Evolutionary conservation across 306 rosid species (phyloP).

Genomic region (Cucurbita moschata): DNA sequence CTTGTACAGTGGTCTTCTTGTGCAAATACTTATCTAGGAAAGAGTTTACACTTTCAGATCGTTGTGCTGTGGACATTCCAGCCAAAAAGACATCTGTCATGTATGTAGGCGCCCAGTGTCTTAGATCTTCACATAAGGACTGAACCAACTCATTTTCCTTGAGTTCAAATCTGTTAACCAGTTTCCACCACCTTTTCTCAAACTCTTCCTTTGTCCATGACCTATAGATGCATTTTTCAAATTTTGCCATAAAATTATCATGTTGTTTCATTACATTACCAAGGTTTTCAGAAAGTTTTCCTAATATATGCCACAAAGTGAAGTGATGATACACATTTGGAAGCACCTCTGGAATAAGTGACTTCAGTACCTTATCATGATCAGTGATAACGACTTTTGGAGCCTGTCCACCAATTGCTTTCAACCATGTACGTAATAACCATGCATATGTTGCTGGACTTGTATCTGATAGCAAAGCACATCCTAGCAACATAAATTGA

Average conservation of each 20-base stretch:
- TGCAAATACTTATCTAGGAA: constrained; percentile 87
- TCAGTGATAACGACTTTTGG: constrained; percentile 79
- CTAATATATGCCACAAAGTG: constrained; percentile 75
- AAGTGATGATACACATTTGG: constrained; percentile 53
- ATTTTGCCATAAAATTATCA: constrained; percentile 63
- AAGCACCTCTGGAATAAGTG: constrained; percentile 53
- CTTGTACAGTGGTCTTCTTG: constrained; percentile 77
- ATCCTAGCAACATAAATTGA: constrained; percentile 83
- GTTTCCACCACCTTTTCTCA: constrained; percentile 79
- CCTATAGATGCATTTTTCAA: constrained; percentile 77
- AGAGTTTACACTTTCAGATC: constrained; percentile 89
- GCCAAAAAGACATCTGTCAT: constrained; percentile 67
- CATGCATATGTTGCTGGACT: constrained; percentile 55
- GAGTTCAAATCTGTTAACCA: constrained; percentile 62
- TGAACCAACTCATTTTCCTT: constrained; percentile 69
- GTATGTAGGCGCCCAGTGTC: constrained; percentile 75
- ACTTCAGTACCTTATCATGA: constrained; percentile 65
- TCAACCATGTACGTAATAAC: constrained; percentile 72
- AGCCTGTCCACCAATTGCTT: constrained; percentile 78
- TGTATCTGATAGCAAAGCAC: constrained; percentile 90
- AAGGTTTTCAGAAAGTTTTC: constrained; percentile 75
- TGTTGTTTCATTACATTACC: constrained; percentile 56
- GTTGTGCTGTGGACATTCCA: constrained; percentile 74
- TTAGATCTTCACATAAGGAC: constrained; percentile 61
- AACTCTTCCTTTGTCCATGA: constrained; percentile 73